Evolutionary conservation across 1,284 basidiomycete genomes (phyloP).

Genomic region (Coniferiporia weirii): DNA sequence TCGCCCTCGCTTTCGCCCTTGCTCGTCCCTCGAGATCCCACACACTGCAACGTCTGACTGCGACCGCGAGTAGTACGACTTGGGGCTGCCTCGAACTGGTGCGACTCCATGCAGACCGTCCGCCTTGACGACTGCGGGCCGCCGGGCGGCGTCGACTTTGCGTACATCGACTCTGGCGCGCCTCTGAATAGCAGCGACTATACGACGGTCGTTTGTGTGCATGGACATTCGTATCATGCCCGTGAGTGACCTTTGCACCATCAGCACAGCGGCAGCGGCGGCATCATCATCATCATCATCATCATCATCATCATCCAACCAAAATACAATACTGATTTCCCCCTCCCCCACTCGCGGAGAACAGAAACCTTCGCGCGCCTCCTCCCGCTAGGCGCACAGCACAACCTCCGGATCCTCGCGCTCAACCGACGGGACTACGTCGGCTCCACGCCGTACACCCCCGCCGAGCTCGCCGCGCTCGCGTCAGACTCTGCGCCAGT

Average conservation of each 20-base stretch:
- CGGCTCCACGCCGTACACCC: constrained; percentile 21
- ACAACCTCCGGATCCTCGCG: constrained; percentile 22
- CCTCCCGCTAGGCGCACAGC: constrained; percentile 15
- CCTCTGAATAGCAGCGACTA: constrained; percentile 2
- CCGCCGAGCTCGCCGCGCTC: constrained; percentile 18
- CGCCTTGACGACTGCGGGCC: background rate
- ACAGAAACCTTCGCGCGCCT: constrained; percentile 20
- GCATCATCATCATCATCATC: background rate
- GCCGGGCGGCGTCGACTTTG: background rate
- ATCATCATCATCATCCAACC: background rate
- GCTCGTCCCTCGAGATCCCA: no score
- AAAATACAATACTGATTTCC: no score
- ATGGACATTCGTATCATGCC: constrained; percentile 14
- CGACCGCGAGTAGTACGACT: no score
- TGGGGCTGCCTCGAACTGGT: no score
- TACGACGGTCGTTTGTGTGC: constrained; percentile 13
- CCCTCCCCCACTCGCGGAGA: background rate
- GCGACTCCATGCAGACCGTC: background rate
- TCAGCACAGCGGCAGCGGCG: background rate
- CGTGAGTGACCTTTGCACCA: background rate
- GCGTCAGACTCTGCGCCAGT: background rate
- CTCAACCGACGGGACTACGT: constrained; percentile 24
- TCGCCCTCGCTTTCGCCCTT: no score
- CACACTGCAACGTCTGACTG: no score
- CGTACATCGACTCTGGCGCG: constrained; percentile 16